Evolutionary conservation across 306 rosid species (phyloP).

Genomic region (Vigna hirtella): DNA sequence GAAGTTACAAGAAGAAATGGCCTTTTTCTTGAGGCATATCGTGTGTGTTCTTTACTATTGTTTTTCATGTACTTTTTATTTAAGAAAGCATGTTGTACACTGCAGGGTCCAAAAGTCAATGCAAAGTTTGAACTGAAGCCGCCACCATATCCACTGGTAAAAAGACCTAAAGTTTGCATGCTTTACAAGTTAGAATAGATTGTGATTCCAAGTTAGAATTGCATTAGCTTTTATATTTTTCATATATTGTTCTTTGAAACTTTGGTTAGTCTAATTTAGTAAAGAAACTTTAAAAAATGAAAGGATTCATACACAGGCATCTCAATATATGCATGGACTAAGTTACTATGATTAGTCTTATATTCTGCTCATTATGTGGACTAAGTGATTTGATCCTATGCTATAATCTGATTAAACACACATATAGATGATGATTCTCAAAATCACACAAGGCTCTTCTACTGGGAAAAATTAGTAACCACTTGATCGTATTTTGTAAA

Average conservation of each 20-base stretch:
- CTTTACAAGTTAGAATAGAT: slow-evolving; percentile 9
- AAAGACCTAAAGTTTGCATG: slow-evolving; percentile 7
- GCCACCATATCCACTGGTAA: slow-evolving; percentile 86
- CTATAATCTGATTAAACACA: background rate
- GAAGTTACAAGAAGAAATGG: no score
- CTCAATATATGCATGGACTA: background rate
- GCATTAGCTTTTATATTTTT: background rate
- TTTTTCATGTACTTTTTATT: background rate
- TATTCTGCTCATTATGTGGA: no score
- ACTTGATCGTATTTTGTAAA: background rate
- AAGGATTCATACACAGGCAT: background rate
- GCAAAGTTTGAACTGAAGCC: slow-evolving; percentile 77
- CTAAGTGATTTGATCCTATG: background rate
- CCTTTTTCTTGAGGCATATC: no score
- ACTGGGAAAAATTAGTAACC: background rate
- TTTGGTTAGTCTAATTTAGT: background rate
- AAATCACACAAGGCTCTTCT: background rate
- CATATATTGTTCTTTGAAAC: background rate
- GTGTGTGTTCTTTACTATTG: background rate
- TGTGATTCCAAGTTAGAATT: background rate
- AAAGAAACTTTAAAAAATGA: background rate
- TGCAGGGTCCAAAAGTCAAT: slow-evolving; percentile 57
- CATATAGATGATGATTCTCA: background rate
- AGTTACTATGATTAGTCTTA: no score
- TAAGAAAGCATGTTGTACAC: slow-evolving; percentile 5